Conservation (phyloP, 2,329 filamentous ascomycete species). For the Scedosporium aurantiacum region DNA sequence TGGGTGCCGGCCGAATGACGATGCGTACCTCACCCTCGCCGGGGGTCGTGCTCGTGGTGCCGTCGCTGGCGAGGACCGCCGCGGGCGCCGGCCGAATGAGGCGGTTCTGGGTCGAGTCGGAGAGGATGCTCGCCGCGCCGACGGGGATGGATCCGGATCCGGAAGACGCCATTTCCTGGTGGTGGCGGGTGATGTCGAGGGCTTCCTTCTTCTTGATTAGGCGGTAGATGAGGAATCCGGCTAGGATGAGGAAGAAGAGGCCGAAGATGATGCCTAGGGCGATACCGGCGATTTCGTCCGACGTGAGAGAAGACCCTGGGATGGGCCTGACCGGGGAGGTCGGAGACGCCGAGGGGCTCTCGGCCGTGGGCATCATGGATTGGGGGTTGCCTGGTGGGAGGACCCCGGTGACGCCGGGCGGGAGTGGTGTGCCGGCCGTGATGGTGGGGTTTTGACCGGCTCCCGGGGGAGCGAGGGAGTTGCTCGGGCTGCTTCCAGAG, state of each 20-base stretch:
- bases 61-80: neutral
- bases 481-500: neutral
- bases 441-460: neutral
- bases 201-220: slow-evolving; percentile 10
- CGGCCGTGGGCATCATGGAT: slow-evolving; percentile 5
- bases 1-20: slow-evolving; percentile 18
- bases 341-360: neutral
- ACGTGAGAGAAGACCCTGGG: slow-evolving; percentile 9
- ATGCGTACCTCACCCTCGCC: slow-evolving; percentile 19
- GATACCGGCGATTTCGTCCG: slow-evolving; percentile 19
- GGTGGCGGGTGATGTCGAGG: slow-evolving; percentile 1
- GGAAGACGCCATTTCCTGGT: slow-evolving; percentile 10
- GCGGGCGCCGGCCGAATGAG: neutral
- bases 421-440: neutral
- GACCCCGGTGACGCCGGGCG: neutral
- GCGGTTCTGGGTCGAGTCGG: neutral
- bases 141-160: neutral
- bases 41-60: slow-evolving; percentile 9
- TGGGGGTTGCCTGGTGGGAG: neutral
- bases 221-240: slow-evolving; percentile 13
- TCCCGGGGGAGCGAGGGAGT: neutral
- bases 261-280: slow-evolving; percentile 15
- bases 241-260: slow-evolving; percentile 14
- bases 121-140: neutral
- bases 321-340: slow-evolving; percentile 1